phyloP scores from a whole-genome alignment of 352 stramenopile species.

The Elongisporangium senticosum region DNA sequence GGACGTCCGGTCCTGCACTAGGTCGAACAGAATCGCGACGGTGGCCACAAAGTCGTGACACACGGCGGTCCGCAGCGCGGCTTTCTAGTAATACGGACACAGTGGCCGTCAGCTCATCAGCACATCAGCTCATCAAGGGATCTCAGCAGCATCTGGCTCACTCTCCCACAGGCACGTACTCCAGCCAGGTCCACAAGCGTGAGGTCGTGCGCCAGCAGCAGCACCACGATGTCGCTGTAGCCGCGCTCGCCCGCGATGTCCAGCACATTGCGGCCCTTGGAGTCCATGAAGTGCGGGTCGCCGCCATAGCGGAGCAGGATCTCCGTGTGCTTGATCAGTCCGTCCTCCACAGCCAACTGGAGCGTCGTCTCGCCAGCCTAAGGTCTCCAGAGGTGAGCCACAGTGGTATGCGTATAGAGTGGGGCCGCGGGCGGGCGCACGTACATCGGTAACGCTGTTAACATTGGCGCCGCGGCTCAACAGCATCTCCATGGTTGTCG shows the following conservation, averaged over 20 bases:
- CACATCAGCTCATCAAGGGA: background rate
- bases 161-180: background rate
- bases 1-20: background rate
- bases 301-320: constrained; percentile 30
- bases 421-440: background rate
- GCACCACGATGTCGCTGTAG: constrained; percentile 30
- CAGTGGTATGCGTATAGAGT: background rate
- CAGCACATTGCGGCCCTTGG: constrained; percentile 22
- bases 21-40: background rate
- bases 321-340: constrained; percentile 40
- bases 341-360: constrained; percentile 30
- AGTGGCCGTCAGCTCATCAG: background rate
- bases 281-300: constrained; percentile 18
- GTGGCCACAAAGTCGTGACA: background rate
- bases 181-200: background rate
- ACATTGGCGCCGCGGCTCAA: constrained; percentile 22
- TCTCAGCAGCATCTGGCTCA: background rate
- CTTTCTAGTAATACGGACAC: background rate
- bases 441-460: constrained; percentile 22
- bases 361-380: constrained; percentile 13
- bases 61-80: background rate
- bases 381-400: background rate
- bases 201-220: constrained; percentile 10
- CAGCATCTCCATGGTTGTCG: constrained; percentile 31
- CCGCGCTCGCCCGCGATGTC: constrained; percentile 36